Evolutionary conservation across 2,329 filamentous ascomycete species (phyloP).

Genomic region (Ophiostoma piceae): DNA sequence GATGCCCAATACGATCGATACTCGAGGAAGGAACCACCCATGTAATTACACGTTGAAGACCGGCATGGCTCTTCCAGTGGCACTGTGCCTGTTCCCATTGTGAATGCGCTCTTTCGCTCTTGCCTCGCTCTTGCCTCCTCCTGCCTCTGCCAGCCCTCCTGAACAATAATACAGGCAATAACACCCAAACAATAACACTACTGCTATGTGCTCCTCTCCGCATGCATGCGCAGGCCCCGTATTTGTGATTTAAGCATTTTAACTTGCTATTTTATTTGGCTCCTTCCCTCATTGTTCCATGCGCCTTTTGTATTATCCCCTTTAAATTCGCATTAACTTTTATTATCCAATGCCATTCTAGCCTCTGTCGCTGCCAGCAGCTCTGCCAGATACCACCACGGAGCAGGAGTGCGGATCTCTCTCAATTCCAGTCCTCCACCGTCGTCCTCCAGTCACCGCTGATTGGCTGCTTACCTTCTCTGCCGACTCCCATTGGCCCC

Average conservation of each 20-base stretch:
- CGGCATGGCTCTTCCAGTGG: no score
- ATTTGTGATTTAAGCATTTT: slow-evolving; percentile 1
- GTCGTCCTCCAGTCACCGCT: no score
- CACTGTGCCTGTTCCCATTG: no score
- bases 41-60: no score
- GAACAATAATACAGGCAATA: not conserved
- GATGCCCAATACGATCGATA: not conserved
- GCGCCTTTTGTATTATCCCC: not conserved
- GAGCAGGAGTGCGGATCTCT: slow-evolving; percentile 8
- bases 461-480: no score
- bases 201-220: slow-evolving; percentile 7
- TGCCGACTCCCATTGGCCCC: no score
- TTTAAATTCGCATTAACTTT: not conserved
- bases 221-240: slow-evolving; percentile 9
- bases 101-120: not conserved
- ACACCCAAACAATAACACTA: not conserved
- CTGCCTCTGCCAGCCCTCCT: not conserved
- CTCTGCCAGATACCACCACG: not conserved
- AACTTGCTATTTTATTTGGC: not conserved
- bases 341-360: not conserved
- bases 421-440: slow-evolving; percentile 12
- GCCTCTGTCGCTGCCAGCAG: not conserved
- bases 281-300: not conserved
- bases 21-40: not conserved
- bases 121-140: not conserved